Percentiles rank a stretch among this genome's conserved stretches.
phyloP scores from a whole-genome alignment of 2,329 filamentous ascomycete genomes.

The Pestalotiopsis sp. region DNA sequence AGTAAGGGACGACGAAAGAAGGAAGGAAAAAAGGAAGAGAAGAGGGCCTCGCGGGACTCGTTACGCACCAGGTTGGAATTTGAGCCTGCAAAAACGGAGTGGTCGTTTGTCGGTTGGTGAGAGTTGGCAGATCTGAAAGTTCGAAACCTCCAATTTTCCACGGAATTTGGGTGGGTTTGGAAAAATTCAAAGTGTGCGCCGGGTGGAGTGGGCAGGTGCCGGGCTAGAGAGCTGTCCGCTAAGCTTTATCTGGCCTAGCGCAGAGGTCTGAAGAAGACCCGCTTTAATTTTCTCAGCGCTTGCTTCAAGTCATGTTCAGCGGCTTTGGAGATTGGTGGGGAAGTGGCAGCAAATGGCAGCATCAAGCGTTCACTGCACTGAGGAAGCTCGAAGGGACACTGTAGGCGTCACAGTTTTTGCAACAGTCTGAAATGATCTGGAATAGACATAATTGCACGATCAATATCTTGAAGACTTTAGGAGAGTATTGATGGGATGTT shows the following conservation, averaged over 20 bases:
- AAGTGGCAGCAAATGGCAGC: no score
- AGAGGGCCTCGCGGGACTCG: constrained; percentile 8
- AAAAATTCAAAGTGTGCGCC: constrained; percentile 32
- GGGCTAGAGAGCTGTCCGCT: constrained; percentile 30
- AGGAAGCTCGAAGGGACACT: no score
- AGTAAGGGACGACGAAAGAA: constrained; percentile 20
- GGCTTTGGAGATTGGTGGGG: no score
- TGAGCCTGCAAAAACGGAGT: constrained; percentile 38
- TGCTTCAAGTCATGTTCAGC: background rate
- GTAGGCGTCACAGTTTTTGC: no score
- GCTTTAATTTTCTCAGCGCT: background rate
- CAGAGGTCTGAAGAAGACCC: background rate
- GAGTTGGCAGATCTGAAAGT: constrained; percentile 21
- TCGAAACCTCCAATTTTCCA: constrained; percentile 14
- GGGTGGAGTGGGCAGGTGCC: constrained; percentile 11
- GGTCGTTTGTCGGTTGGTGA: constrained; percentile 34
- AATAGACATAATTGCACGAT: no score
- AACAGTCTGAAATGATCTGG: no score
- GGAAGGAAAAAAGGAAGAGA: background rate
- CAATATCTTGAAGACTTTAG: no score
- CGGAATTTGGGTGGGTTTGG: constrained; percentile 29
- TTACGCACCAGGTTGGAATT: constrained; percentile 37
- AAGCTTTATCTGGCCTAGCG: constrained; percentile 13
- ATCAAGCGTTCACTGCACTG: no score
- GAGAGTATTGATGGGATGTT: background rate